phyloP scores from a whole-genome alignment of 176 grass and related monocot genomes.

The barley (Hordeum vulgare) region DNA sequence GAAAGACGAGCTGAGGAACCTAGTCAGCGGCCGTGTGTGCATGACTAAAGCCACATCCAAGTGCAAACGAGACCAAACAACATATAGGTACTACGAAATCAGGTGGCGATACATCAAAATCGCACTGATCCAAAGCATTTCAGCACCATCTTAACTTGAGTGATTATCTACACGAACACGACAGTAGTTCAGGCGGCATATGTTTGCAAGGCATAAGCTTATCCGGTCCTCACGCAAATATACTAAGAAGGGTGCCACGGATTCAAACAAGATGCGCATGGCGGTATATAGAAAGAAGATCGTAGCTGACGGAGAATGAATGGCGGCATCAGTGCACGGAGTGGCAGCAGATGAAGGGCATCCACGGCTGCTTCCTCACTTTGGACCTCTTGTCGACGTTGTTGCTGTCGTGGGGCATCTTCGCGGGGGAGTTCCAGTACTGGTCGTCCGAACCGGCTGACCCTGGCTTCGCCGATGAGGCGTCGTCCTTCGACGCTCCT shows the following conservation, averaged over 20 bases:
- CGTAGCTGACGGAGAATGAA: not conserved
- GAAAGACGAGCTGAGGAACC: no score
- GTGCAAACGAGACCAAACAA: no score
- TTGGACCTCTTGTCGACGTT: slow-evolving; percentile 27
- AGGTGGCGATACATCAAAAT: slow-evolving; percentile 25
- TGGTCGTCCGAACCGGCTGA: not conserved
- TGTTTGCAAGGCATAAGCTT: not conserved
- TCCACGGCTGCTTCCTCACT: slow-evolving; percentile 46
- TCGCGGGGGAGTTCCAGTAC: slow-evolving; percentile 50
- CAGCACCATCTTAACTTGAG: not conserved
- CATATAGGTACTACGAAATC: not conserved
- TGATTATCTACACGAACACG: slow-evolving; percentile 32
- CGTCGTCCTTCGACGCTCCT: slow-evolving; percentile 8
- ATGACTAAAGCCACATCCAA: no score
- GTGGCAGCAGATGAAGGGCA: slow-evolving; percentile 54
- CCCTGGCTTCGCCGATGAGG: not conserved
- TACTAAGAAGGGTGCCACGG: not conserved
- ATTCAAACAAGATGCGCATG: slow-evolving; percentile 12
- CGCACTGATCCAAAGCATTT: not conserved
- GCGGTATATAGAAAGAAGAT: not conserved
- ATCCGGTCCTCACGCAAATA: not conserved
- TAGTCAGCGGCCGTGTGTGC: no score
- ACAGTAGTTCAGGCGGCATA: slow-evolving; percentile 14
- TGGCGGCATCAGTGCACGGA: slow-evolving; percentile 28
- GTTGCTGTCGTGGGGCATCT: slow-evolving; percentile 17